phyloP scores from a whole-genome alignment of 768 basidiomycete genomes.

The Thelephora ganbajun region DNA sequence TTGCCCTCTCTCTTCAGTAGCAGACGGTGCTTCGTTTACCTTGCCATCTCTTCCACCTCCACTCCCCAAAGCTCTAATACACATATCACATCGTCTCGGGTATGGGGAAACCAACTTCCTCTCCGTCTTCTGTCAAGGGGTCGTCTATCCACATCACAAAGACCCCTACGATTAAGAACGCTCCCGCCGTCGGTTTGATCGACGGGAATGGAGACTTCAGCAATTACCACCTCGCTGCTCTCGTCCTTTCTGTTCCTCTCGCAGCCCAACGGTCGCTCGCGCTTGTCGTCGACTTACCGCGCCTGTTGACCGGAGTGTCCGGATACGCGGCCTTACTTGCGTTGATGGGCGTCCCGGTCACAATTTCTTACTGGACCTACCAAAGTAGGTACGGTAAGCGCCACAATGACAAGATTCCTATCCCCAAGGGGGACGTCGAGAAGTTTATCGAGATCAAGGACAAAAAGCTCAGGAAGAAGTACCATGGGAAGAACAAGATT shows the following conservation, averaged over 20 bases:
- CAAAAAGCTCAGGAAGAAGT: slow-evolving; percentile 60
- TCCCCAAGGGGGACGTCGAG: slow-evolving; percentile 78
- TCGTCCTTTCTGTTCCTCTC: slow-evolving; percentile 72
- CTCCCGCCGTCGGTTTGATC: slow-evolving; percentile 65
- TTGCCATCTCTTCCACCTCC: too few species aligned
- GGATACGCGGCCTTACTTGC: slow-evolving; percentile 72
- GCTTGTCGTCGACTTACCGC: slow-evolving; percentile 31
- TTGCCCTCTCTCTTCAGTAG: too few species aligned
- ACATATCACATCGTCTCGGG: too few species aligned
- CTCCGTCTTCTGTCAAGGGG: slow-evolving; percentile 20
- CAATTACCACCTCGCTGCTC: slow-evolving; percentile 66
- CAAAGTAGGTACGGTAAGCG: slow-evolving; percentile 71
- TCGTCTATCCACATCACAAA: slow-evolving; percentile 44
- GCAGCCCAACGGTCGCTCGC: slow-evolving; percentile 72
- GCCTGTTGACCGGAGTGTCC: slow-evolving; percentile 61
- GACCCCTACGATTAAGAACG: slow-evolving; percentile 71
- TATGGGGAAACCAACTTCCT: neutral
- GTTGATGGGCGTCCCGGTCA: slow-evolving; percentile 61
- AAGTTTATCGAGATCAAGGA: slow-evolving; percentile 89
- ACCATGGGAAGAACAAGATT: slow-evolving; percentile 79
- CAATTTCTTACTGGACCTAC: slow-evolving; percentile 80
- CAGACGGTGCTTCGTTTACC: too few species aligned
- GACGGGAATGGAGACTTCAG: slow-evolving; percentile 81
- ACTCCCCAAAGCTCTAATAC: too few species aligned
- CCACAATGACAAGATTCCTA: slow-evolving; percentile 69